Base-by-base conservation (phyloP, 257 asterid genomes). In the Jaltomata sinuosa region DNA sequence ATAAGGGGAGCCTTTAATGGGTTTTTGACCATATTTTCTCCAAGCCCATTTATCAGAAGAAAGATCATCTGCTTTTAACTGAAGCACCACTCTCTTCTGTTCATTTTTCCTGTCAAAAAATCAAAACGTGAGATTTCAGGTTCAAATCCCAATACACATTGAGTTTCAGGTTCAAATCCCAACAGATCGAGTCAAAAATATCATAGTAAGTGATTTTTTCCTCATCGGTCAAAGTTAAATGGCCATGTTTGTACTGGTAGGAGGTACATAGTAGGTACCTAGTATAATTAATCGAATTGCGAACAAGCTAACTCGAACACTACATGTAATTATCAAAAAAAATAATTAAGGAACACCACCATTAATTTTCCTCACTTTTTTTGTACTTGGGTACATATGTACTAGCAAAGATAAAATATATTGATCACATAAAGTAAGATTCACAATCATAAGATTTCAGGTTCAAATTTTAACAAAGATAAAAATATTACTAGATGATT, bases 11-110 rank as follows among this genome's bases (percentile, higher is more conserved):
- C 98, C 99, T 89, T 96, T 96, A 34, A 96, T 96, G 32, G 99
- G 99, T 88, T 96, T 96, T 78, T 96, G 99, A 27, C 99, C 99
- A 84, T 96, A 96, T 85, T 96, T 96, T 10, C 99, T 90, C 99
- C 99, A 96, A 50, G 99, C 99, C 99, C 99, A 96, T 91, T 80
- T 88, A 87, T 96, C 99, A 57, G 97, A 89, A 88, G 92, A 68
- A 5, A 96, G 94, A 10, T 91, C 97, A 54, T 93, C 95, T 0
- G 94, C 97, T 12, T 92, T 84, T 36, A 93, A 93, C 80, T 92
- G 94, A 53, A 89, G 76, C 89, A 93, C 95, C 53, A 92, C 97
- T 84, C 97, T 91, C 81, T 94, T 96, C 0, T 91, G 97, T 83
- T 94, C 97, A 89, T 92, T 94, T 87, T 94, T 96, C 90, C 99